phyloP scores from a whole-genome alignment of 139 green algal genomes.

The Chlorokybus atmophyticus region DNA sequence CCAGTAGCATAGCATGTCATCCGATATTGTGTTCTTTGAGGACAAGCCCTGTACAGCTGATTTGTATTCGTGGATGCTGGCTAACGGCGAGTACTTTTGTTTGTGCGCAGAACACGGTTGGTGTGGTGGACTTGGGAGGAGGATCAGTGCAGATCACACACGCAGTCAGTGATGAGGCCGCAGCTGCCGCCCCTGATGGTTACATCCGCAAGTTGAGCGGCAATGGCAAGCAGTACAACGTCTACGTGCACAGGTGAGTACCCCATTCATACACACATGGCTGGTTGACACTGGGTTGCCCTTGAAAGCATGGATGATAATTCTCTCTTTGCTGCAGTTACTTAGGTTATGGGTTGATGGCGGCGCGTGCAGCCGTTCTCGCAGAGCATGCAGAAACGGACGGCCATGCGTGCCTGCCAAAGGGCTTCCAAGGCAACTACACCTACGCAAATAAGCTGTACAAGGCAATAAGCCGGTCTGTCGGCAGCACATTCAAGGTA shows the following conservation, averaged over 20 bases:
- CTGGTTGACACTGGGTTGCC: too few species aligned
- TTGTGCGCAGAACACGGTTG: slow-evolving; percentile 58
- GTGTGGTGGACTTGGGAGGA: slow-evolving; percentile 73
- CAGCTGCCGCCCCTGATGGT: slow-evolving; percentile 37
- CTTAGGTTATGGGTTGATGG: slow-evolving; percentile 94
- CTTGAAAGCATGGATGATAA: slow-evolving; percentile 24
- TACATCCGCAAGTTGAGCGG: slow-evolving; percentile 56
- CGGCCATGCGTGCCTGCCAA: slow-evolving; percentile 18
- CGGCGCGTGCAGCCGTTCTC: slow-evolving; percentile 73
- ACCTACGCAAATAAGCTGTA: too few species aligned
- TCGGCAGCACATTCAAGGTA: too few species aligned
- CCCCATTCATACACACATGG: too few species aligned
- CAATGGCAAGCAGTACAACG: slow-evolving; percentile 51
- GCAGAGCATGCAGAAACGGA: slow-evolving; percentile 12
- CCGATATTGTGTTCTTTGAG: too few species aligned
- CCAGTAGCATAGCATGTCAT: too few species aligned
- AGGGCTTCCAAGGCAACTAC: slow-evolving; percentile 18
- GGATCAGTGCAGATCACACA: slow-evolving; percentile 82
- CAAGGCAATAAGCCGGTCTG: too few species aligned
- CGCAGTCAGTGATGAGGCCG: slow-evolving; percentile 42
- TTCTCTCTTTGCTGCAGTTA: slow-evolving; percentile 39
- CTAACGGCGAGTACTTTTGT: too few species aligned
- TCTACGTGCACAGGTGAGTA: slow-evolving; percentile 79
- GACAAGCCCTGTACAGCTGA: too few species aligned
- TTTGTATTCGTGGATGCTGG: too few species aligned